Evolutionary conservation across 768 basidiomycete genomes (phyloP).

Genomic region (Kwoniella europaea): DNA sequence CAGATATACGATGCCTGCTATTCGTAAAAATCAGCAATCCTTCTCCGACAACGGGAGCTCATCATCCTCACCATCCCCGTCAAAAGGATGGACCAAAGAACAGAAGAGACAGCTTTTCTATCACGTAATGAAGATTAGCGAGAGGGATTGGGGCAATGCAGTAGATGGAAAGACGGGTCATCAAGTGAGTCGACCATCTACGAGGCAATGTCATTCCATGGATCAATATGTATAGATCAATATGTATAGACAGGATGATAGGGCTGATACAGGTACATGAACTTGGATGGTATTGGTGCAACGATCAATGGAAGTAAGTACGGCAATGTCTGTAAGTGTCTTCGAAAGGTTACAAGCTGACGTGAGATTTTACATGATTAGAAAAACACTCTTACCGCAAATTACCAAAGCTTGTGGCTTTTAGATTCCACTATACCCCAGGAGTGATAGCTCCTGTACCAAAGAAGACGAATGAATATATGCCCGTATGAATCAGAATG

Average conservation of each 20-base stretch:
- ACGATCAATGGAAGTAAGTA: slow-evolving; percentile 42
- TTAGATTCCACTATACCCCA: background rate
- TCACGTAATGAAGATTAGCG: slow-evolving; percentile 30
- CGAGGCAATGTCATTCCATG: background rate
- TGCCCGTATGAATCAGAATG: no score
- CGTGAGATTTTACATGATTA: background rate
- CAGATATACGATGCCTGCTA: background rate
- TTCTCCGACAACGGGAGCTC: no score
- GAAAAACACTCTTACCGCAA: slow-evolving; percentile 32
- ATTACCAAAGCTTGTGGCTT: slow-evolving; percentile 12
- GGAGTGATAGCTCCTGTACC: no score
- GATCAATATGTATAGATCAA: background rate
- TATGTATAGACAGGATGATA: background rate
- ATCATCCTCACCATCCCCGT: slow-evolving; percentile 1
- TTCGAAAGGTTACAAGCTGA: background rate
- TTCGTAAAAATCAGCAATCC: no score
- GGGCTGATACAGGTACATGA: background rate
- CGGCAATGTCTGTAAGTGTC: background rate
- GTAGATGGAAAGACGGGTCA: slow-evolving; percentile 34
- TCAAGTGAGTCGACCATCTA: slow-evolving; percentile 12
- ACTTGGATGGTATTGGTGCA: background rate
- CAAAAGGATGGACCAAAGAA: slow-evolving; percentile 14
- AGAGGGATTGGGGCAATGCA: slow-evolving; percentile 30
- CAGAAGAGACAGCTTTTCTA: slow-evolving; percentile 29
- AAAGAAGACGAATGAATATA: no score